Conservation (phyloP, 768 basidiomycete genomes). For the Boletus edulis region DNA sequence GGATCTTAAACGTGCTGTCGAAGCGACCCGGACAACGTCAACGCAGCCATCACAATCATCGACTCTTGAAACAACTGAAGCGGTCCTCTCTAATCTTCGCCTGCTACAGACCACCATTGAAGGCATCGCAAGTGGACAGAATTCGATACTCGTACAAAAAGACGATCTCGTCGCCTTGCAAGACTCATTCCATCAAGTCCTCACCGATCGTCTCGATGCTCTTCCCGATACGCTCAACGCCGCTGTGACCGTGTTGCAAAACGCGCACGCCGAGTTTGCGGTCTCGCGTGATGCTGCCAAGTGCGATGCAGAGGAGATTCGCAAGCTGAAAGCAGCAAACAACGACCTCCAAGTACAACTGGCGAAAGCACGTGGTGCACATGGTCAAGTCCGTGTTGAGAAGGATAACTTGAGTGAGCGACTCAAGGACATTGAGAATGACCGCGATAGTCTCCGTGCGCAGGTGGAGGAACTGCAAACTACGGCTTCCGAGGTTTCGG, state of each 20-base stretch:
- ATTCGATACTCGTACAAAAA: constrained; percentile 44
- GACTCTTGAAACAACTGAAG: constrained; percentile 15
- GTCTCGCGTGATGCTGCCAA: constrained; percentile 54
- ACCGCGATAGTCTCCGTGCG: constrained; percentile 58
- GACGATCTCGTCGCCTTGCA: constrained; percentile 50
- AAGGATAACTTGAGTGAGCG: constrained; percentile 73
- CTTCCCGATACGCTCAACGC: constrained; percentile 60
- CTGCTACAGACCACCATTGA: constrained; percentile 51
- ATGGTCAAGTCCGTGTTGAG: constrained; percentile 79
- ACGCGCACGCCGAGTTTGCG: constrained; percentile 59
- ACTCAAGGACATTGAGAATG: constrained; percentile 54
- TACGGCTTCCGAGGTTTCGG: constrained; percentile 41
- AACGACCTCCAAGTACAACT: constrained; percentile 70
- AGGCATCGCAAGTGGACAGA: constrained; percentile 49
- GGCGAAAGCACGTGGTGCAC: constrained; percentile 71
- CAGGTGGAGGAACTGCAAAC: constrained; percentile 57
- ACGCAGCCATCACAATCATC: constrained; percentile 19
- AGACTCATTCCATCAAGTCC: constrained; percentile 49
- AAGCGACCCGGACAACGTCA: constrained; percentile 24
- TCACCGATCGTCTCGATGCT: constrained; percentile 50
- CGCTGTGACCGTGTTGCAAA: constrained; percentile 54
- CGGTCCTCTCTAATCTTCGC: constrained; percentile 35
- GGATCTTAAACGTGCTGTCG: constrained; percentile 44
- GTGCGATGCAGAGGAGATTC: constrained; percentile 69
- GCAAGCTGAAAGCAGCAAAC: constrained; percentile 50